Base-by-base conservation (phyloP, 345 rosid genomes). In the Anacardium occidentale region DNA sequence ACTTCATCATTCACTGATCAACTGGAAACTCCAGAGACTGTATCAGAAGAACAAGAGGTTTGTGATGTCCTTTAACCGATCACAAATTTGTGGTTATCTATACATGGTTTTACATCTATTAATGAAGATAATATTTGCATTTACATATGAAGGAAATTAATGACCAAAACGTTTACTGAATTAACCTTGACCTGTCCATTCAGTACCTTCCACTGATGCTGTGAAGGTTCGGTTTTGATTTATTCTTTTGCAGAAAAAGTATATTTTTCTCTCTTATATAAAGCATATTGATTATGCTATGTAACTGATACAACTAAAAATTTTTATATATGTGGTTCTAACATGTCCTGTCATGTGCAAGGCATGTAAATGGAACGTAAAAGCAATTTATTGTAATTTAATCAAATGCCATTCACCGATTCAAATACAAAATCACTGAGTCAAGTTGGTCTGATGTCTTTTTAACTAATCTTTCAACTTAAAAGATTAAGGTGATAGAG, bases 1-100 rank as follows among this genome's bases (percentile, higher is more conserved):
- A 69, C 89, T 78, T 63, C 89, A 76, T 65, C 91, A 4, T 63
- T 82, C 53, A 75, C 85, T 26, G 85, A 84, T 81, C 89, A 73
- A 56, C 53, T 79, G 78, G 84, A 85, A 72, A 58, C 80, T 73
- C 81, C 72, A 32, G 82, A 58, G 67, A 53, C 63, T 18, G 74
- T 80, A 74, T 77, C 86, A 9, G 81, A 79, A 72, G 84, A 85
- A 76, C 44, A 77, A 62, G 83, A 84, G 96, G 93, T 94, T 77
- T 75, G 80, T 71, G 32, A 74, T 44, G n/a, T 17, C 22, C 71
- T 48, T 24, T 22, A 56, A 57, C 18, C 11, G 29, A 11, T 69
- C 24, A 58, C 55, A 6, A 26, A 24, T 51, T 20, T 59, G 20
- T 55, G 57, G 51, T 17, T 45, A 48, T 42, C 34, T 44, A 64